Percentiles rank a stretch among this genome's conserved stretches.
phyloP scores from a whole-genome alignment of 352 stramenopile species.

The Phytophthora sp. region DNA sequence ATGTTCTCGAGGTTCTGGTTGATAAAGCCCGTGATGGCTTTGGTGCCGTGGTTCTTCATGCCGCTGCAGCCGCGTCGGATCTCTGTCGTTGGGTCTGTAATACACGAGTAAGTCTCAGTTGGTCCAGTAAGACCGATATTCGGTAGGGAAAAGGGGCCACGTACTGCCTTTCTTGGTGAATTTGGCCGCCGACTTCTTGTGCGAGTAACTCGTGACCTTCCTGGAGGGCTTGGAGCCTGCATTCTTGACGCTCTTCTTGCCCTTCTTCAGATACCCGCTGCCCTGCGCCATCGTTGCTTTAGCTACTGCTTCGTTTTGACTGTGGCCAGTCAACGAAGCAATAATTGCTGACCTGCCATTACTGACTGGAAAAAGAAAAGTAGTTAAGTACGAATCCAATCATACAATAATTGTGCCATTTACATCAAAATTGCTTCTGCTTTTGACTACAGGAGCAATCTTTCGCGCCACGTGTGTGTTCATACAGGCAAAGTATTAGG shows the following conservation, averaged over 20 bases:
- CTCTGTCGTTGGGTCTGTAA: constrained; percentile 79
- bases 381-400: too few species aligned
- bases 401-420: too few species aligned
- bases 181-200: constrained; percentile 85
- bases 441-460: too few species aligned
- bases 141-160: too few species aligned
- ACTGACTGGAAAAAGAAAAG: too few species aligned
- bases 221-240: constrained; percentile 67
- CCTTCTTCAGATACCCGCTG: constrained; percentile 82
- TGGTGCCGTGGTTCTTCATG: constrained; percentile 81
- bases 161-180: constrained; percentile 90
- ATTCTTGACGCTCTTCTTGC: constrained; percentile 81
- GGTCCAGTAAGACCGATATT: too few species aligned
- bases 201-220: constrained; percentile 72
- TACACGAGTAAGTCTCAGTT: not conserved
- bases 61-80: constrained; percentile 71
- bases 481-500: too few species aligned
- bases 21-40: constrained; percentile 82
- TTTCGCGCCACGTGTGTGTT: too few species aligned
- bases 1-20: constrained; percentile 91
- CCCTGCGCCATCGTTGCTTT: constrained; percentile 73
- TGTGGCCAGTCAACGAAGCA: constrained; percentile 26
- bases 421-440: too few species aligned
- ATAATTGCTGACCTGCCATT: too few species aligned
- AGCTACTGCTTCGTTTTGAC: not conserved